Percentiles rank a stretch among this genome's conserved stretches.
These are phyloP conservation scores for Fomitopsis schrenkii DNA, from an alignment of 1,284 basidiomycete genomes.

Conservation along the genomic window DNA sequence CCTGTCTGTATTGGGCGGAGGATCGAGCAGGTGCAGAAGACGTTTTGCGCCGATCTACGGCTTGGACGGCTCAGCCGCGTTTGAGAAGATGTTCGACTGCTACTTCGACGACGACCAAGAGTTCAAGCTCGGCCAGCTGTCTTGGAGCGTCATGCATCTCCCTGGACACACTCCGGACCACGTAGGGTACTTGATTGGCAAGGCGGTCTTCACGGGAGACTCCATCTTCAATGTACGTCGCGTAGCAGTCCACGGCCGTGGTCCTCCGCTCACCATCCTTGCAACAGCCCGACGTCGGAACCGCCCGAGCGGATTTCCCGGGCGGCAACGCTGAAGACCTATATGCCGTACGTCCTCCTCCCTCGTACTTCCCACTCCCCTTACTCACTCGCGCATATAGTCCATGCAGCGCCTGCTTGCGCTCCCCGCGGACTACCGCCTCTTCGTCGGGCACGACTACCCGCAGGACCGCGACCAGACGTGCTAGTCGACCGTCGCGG, in stretches of 20 bases:
- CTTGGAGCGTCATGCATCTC: constrained; percentile 31
- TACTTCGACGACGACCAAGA: constrained; percentile 34
- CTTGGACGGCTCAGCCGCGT: constrained; percentile 19
- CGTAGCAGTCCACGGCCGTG: background rate
- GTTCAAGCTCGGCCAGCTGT: constrained; percentile 30
- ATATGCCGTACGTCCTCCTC: constrained; percentile 25
- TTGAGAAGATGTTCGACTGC: constrained; percentile 32
- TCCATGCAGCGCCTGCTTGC: constrained; percentile 35
- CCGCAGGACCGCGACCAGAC: constrained; percentile 27
- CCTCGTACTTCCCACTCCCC: constrained; percentile 5
- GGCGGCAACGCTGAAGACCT: constrained; percentile 35
- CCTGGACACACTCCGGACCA: constrained; percentile 38
- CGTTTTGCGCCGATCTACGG: constrained; percentile 35
- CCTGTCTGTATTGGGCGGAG: constrained; percentile 36
- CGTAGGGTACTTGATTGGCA: constrained; percentile 36
- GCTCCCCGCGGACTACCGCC: constrained; percentile 31
- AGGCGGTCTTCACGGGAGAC: constrained; percentile 36
- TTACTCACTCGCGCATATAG: constrained; percentile 15
- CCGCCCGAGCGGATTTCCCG: constrained; percentile 38
- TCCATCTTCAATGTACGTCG: constrained; percentile 37
- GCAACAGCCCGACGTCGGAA: constrained; percentile 35
- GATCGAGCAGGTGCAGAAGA: constrained; percentile 34
- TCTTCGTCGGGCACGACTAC: constrained; percentile 42
- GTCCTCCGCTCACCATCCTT: background rate
- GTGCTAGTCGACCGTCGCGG: constrained; percentile 32